phyloP scores from a whole-genome alignment of 2,329 filamentous ascomycete species.

The Boeremia exigua region DNA sequence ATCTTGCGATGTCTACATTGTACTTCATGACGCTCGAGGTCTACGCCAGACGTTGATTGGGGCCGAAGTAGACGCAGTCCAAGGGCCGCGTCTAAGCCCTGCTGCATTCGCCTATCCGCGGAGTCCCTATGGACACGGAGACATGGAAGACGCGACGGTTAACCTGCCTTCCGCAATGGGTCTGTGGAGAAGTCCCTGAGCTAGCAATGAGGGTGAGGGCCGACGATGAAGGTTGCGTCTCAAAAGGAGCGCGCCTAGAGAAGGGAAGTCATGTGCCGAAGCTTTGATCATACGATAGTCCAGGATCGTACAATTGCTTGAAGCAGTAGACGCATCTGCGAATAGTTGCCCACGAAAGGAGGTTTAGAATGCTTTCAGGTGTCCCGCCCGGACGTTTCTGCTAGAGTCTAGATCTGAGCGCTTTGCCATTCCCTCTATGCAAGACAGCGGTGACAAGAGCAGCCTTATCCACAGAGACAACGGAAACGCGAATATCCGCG shows the following conservation, averaged over 20 bases:
- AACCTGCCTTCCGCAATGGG: constrained; percentile 18
- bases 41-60: not conserved
- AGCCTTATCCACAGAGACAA: constrained; percentile 3
- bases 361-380: constrained; percentile 7
- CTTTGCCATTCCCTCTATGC: constrained; percentile 1
- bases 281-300: constrained; percentile 6
- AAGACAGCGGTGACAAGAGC: constrained; percentile 3
- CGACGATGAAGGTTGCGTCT: constrained; percentile 8
- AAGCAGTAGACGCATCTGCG: constrained; percentile 2
- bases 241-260: not conserved
- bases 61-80: not conserved
- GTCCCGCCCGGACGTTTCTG: not conserved
- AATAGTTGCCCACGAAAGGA: not conserved
- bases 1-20: constrained; percentile 2
- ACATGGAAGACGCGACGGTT: constrained; percentile 9
- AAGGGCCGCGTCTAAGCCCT: constrained; percentile 3
- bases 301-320: not conserved
- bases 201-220: constrained; percentile 7
- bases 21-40: not conserved
- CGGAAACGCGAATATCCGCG: constrained; percentile 7
- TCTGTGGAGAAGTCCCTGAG: constrained; percentile 14
- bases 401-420: constrained; percentile 15
- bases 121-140: not conserved
- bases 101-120: constrained; percentile 12
- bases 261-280: constrained; percentile 4